Base-by-base conservation (phyloP, 2,329 filamentous ascomycete species). In the Coleophoma cylindrospora region DNA sequence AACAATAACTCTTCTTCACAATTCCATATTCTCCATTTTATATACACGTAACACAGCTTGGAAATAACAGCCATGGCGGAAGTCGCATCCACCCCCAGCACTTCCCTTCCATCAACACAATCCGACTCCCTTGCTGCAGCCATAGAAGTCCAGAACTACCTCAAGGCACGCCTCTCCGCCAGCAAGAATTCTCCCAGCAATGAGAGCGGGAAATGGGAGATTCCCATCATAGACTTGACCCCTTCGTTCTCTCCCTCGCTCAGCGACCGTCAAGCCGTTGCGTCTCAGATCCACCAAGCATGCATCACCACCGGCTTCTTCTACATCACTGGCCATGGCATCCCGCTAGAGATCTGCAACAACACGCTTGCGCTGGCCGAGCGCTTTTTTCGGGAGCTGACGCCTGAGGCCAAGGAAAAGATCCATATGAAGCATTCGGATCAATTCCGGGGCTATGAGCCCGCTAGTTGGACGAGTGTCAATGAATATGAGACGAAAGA, bases 401-500 rank as follows among this genome's bases (percentile, higher is more conserved):
- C 74, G 0, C 56, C 70, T 2, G 68, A 71, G 19, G 69, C 70
- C 43, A 79, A 79, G 59, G 65, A 68, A 21, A 64, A 33, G 56
- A 68, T 57, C 62, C 70, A 57, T 63, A 64, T 51, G 66, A 68
- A 59, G 47, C 58, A 64, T 12, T 64, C 60, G 27, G 72, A 76
- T 11, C 56, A 63, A 17, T 64, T 63, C 55, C 67, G 76, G 44
- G 76, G 76, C 17, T 79, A 79, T 55, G 76, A 79, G 55, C 64
- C 73, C 40, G 62, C 77, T 2, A 66, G 69, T 6, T 69, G 68
- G 2, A 74, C 78, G 53, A 70, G 68, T 2, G 61, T 75, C 10
- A 73, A 77, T 54, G 64, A 68, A 12, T 70, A 66, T 13, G 65
- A 67, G 4, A 64, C 68, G 27, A 74, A 74, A 4, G 75, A 76